phyloP scores from a whole-genome alignment of 768 basidiomycete genomes.

The Lactifluus piperatus region DNA sequence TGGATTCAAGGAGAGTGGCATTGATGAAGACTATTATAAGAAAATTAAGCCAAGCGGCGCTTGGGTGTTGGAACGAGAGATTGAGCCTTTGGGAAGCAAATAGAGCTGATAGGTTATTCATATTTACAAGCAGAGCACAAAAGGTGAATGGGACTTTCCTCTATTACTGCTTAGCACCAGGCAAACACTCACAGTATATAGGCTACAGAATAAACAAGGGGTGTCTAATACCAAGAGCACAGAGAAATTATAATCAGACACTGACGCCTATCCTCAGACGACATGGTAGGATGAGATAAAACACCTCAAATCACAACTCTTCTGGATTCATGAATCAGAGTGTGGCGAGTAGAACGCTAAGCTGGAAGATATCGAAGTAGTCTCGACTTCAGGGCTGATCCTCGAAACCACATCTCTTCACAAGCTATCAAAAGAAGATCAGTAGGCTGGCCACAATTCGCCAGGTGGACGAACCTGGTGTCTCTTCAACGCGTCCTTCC shows the following conservation, averaged over 20 bases:
- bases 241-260: slow-evolving; percentile 17
- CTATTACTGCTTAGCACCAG: slow-evolving; percentile 8
- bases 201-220: slow-evolving; percentile 15
- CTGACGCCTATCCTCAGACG: background rate
- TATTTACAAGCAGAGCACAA: background rate
- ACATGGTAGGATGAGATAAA: slow-evolving; percentile 3
- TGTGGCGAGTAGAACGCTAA: background rate
- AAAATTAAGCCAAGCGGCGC: slow-evolving; percentile 79
- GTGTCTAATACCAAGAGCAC: slow-evolving; percentile 9
- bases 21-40: slow-evolving; percentile 79
- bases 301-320: background rate
- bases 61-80: slow-evolving; percentile 71
- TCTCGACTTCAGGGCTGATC: slow-evolving; percentile 33
- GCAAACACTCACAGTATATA: slow-evolving; percentile 13
- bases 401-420: slow-evolving; percentile 69
- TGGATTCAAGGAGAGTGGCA: slow-evolving; percentile 61
- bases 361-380: background rate
- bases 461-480: slow-evolving; percentile 51
- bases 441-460: background rate
- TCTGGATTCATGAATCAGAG: slow-evolving; percentile 2
- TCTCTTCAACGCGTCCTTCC: slow-evolving; percentile 79
- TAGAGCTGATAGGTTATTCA: background rate
- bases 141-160: slow-evolving; percentile 3
- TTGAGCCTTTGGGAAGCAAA: slow-evolving; percentile 21
- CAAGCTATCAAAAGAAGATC: slow-evolving; percentile 39